Conservation (phyloP, 768 basidiomycete genomes). For the Mycena sanguinolenta region DNA sequence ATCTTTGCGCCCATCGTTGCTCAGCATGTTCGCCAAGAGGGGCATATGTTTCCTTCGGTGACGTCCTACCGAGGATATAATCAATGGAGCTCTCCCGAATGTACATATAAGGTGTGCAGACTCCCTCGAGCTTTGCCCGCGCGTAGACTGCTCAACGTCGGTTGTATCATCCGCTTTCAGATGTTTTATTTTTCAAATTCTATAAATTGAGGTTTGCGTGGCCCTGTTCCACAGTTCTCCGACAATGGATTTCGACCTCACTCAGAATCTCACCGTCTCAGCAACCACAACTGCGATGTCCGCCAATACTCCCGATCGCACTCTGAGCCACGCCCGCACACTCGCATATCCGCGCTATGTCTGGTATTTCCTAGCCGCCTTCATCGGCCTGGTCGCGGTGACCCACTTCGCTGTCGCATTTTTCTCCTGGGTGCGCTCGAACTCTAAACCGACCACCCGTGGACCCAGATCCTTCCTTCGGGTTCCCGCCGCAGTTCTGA, state of each 20-base stretch:
- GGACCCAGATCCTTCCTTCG: slow-evolving; percentile 38
- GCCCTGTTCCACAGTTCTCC: neutral
- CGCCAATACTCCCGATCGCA: slow-evolving; percentile 17
- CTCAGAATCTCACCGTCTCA: neutral
- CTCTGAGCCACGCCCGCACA: slow-evolving; percentile 16
- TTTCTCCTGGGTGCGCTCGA: slow-evolving; percentile 35
- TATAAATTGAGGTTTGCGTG: slow-evolving; percentile 23
- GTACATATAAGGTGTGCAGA: slow-evolving; percentile 27
- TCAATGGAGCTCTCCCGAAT: slow-evolving; percentile 5
- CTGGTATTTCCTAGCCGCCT: slow-evolving; percentile 57
- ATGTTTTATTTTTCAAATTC: neutral
- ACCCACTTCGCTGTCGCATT: slow-evolving; percentile 47
- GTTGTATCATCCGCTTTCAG: slow-evolving; percentile 7
- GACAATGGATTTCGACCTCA: slow-evolving; percentile 21
- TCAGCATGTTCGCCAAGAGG: neutral
- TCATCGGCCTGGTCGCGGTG: slow-evolving; percentile 56
- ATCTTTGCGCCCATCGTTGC: neutral
- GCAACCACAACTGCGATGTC: neutral
- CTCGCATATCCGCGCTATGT: slow-evolving; percentile 42
- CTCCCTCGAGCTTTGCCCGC: slow-evolving; percentile 34
- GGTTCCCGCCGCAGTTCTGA: slow-evolving; percentile 49
- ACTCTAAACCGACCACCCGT: slow-evolving; percentile 18
- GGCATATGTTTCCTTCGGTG: neutral
- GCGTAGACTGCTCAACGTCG: neutral
- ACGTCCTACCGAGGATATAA: neutral